Percentiles rank a stretch among this genome's conserved stretches.
These are phyloP conservation scores for Chlorella sp. DNA, from an alignment of 139 green algal species.

Conservation along the genomic window DNA sequence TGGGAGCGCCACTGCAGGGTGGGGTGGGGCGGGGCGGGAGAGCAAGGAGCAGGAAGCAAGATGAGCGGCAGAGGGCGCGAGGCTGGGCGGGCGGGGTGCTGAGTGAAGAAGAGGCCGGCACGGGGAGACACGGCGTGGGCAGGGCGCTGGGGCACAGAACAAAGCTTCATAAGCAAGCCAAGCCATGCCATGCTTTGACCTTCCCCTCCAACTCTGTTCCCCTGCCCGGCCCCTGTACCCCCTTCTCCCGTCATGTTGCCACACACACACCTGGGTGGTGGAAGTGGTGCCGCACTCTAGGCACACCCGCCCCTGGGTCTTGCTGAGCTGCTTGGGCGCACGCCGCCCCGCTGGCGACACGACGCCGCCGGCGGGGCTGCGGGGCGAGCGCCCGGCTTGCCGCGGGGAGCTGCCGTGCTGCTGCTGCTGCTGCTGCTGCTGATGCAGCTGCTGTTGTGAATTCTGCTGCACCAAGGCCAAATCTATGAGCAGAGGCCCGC, in stretches of 20 bases:
- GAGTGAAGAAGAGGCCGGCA: too few species aligned
- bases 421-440: not conserved
- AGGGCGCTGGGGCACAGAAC: not conserved
- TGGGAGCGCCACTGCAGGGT: slow-evolving; percentile 25
- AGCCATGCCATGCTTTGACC: not conserved
- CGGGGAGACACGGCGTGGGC: not conserved
- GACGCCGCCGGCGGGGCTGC: not conserved
- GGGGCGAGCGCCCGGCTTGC: not conserved
- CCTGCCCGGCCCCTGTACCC: too few species aligned
- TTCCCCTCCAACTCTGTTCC: not conserved
- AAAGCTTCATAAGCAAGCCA: too few species aligned
- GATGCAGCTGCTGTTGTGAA: not conserved
- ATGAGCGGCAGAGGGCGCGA: not conserved
- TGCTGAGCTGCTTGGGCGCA: not conserved
- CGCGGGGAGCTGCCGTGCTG: not conserved
- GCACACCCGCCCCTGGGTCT: slow-evolving; percentile 19
- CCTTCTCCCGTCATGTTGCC: not conserved
- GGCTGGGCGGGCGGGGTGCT: not conserved
- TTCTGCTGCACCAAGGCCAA: not conserved
- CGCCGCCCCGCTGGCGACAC: not conserved
- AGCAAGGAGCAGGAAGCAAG: not conserved
- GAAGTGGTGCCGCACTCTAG: slow-evolving; percentile 12
- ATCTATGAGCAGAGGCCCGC: not conserved
- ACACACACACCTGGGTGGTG: slow-evolving; percentile 21
- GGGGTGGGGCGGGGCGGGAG: not conserved